phyloP scores from a whole-genome alignment of 2,329 filamentous ascomycete genomes.

The Pochonia chlamydosporia region DNA sequence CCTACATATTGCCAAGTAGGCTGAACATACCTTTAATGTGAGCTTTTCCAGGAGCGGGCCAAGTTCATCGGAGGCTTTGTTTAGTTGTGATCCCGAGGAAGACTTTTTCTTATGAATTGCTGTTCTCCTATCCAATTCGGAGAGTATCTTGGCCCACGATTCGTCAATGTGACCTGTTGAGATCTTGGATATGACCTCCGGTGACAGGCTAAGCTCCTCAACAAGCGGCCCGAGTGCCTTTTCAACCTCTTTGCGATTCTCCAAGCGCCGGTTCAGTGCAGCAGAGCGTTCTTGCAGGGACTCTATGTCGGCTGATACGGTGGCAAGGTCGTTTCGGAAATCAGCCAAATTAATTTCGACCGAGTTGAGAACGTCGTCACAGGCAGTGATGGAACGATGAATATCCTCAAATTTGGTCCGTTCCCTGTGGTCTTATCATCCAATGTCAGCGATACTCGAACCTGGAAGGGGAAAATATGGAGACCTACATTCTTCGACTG shows the following conservation, averaged over 20 bases:
- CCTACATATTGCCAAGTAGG: neutral
- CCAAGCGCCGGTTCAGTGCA: slow-evolving; percentile 74
- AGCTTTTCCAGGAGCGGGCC: slow-evolving; percentile 81
- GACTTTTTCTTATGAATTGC: slow-evolving; percentile 62
- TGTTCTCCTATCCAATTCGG: slow-evolving; percentile 76
- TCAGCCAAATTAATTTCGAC: slow-evolving; percentile 89
- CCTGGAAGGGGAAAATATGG: neutral
- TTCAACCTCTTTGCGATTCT: slow-evolving; percentile 86
- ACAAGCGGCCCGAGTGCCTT: slow-evolving; percentile 81
- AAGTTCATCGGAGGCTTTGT: slow-evolving; percentile 77
- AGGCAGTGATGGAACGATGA: slow-evolving; percentile 81
- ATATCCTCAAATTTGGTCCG: slow-evolving; percentile 83
- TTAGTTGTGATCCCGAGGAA: slow-evolving; percentile 50
- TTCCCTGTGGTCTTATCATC: slow-evolving; percentile 64
- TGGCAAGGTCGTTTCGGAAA: slow-evolving; percentile 88
- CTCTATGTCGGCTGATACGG: slow-evolving; percentile 93
- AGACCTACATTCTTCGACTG: slow-evolving; percentile 64
- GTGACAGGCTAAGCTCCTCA: slow-evolving; percentile 86
- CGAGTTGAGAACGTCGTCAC: slow-evolving; percentile 87
- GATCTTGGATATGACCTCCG: slow-evolving; percentile 76
- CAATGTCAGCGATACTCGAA: neutral
- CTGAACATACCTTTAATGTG: slow-evolving; percentile 61
- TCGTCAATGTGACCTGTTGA: slow-evolving; percentile 87
- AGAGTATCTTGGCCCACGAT: slow-evolving; percentile 74
- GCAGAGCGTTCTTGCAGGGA: slow-evolving; percentile 82